phyloP scores from a whole-genome alignment of 2,329 filamentous ascomycete genomes.

The Penicillium sp. region DNA sequence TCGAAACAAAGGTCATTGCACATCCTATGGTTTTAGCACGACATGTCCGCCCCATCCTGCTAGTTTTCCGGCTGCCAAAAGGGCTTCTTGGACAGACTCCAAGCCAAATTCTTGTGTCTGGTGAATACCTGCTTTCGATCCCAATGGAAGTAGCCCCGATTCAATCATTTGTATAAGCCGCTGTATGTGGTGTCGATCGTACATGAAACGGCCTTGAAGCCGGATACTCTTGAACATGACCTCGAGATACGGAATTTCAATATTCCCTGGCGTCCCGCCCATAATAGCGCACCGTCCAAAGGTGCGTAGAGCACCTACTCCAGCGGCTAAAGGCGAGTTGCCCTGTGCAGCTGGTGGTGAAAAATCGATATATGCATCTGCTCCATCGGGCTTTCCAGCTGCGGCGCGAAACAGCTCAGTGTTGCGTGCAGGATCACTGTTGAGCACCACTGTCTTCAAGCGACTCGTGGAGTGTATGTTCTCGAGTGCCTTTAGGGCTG shows the following conservation, averaged over 20 bases:
- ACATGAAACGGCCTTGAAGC: constrained; percentile 18
- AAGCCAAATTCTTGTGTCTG: constrained; percentile 18
- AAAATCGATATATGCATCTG: constrained; percentile 17
- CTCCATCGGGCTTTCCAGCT: constrained; percentile 10
- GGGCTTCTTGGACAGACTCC: constrained; percentile 9
- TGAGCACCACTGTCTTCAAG: constrained; percentile 3
- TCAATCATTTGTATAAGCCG: constrained; percentile 17
- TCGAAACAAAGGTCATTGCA: too few relatives aligned
- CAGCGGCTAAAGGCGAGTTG: constrained; percentile 8
- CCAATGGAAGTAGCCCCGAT: constrained; percentile 6
- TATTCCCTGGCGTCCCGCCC: background rate
- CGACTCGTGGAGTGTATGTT: constrained; percentile 1
- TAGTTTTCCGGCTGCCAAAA: constrained; percentile 6
- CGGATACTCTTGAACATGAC: constrained; percentile 18
- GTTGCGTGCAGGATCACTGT: constrained; percentile 4
- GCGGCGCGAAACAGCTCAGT: background rate
- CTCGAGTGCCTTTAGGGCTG: background rate
- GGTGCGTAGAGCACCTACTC: constrained; percentile 4
- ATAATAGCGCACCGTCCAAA: constrained; percentile 11
- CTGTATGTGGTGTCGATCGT: constrained; percentile 12
- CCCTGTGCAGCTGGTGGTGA: constrained; percentile 14
- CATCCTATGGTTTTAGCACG: constrained; percentile 6
- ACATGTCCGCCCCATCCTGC: background rate
- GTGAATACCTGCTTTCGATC: constrained; percentile 5
- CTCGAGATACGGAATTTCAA: constrained; percentile 12